phyloP scores from a whole-genome alignment of 768 basidiomycete genomes.

The Auricularia auricula-judae region DNA sequence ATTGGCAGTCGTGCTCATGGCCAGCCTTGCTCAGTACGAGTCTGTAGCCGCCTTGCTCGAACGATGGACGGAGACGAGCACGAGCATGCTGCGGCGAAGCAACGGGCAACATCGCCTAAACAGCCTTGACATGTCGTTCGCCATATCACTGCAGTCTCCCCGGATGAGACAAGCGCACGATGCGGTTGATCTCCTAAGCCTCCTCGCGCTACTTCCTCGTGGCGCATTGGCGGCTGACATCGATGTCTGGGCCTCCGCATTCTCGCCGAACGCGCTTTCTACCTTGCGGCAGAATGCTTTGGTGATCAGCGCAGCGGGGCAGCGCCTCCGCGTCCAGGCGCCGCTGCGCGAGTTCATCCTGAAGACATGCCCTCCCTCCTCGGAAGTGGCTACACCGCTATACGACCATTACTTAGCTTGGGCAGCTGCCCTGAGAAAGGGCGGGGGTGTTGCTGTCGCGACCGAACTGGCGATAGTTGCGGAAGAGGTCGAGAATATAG shows the following conservation, averaged over 20 bases:
- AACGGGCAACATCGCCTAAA: constrained; percentile 3
- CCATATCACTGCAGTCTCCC: constrained; percentile 14
- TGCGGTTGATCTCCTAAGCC: constrained; percentile 14
- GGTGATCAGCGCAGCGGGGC: not conserved
- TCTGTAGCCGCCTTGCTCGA: constrained; percentile 1
- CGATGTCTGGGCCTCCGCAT: too few relatives aligned
- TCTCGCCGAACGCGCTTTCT: not conserved
- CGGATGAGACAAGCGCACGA: constrained; percentile 12
- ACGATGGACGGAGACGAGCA: constrained; percentile 3
- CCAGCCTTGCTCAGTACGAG: constrained; percentile 12
- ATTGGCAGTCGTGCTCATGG: constrained; percentile 25
- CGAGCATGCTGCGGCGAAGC: not conserved
- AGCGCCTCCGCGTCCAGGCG: not conserved
- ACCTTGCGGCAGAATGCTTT: not conserved
- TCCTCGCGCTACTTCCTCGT: constrained; percentile 17
- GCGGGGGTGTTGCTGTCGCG: too few relatives aligned
- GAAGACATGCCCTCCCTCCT: not conserved
- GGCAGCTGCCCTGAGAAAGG: not conserved
- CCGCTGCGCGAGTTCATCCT: not conserved
- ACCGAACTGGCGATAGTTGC: too few relatives aligned
- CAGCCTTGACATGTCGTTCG: constrained; percentile 13
- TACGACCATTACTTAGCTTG: not conserved
- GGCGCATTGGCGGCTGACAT: constrained; percentile 7
- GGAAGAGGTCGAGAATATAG: too few relatives aligned
- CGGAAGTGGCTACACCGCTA: not conserved